A percentile compares a stretch with the other conserved stretches of the same genome.
Evolutionary conservation across 352 stramenopile species (phyloP).

Genomic region (Nothophytophthora sp.): DNA sequence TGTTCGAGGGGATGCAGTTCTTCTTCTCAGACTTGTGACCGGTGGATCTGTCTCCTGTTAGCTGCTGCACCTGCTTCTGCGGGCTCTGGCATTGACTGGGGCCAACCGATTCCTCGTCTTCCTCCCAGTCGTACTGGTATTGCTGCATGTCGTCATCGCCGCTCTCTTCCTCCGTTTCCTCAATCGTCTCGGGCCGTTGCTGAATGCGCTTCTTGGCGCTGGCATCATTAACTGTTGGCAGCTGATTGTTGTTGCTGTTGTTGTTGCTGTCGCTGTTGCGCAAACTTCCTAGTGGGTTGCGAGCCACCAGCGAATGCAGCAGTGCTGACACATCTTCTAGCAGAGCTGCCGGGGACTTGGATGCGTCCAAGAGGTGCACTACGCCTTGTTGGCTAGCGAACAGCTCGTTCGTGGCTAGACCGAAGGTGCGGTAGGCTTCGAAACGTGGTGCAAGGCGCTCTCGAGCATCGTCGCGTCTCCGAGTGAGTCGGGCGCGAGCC

Average conservation of each 20-base stretch:
- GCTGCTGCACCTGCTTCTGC: slow-evolving; percentile 4
- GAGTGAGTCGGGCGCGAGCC: slow-evolving; percentile 56
- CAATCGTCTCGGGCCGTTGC: slow-evolving; percentile 43
- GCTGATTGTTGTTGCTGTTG: slow-evolving; percentile 20
- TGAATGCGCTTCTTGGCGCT: slow-evolving; percentile 18
- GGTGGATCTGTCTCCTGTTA: not conserved
- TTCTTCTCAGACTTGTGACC: slow-evolving; percentile 6
- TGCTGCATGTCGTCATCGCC: slow-evolving; percentile 31
- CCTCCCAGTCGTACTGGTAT: slow-evolving; percentile 44
- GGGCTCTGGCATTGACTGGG: slow-evolving; percentile 7
- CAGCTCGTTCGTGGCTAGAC: slow-evolving; percentile 50
- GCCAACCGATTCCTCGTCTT: slow-evolving; percentile 16
- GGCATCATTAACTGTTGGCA: slow-evolving; percentile 1
- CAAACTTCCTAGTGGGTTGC: slow-evolving; percentile 1
- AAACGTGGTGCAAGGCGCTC: slow-evolving; percentile 64
- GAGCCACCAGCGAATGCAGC: slow-evolving; percentile 34
- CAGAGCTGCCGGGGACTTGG: slow-evolving; percentile 28
- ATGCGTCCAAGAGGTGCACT: slow-evolving; percentile 47
- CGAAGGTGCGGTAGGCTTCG: slow-evolving; percentile 64
- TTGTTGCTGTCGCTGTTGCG: slow-evolving; percentile 9
- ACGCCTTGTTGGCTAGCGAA: slow-evolving; percentile 28
- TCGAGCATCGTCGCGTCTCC: slow-evolving; percentile 52
- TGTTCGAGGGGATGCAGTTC: too few relatives aligned
- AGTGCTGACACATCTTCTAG: slow-evolving; percentile 43
- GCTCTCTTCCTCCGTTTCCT: slow-evolving; percentile 48